Evolutionary conservation across 306 rosid species (phyloP), one percentile per base, ranked within the genome.

Genomic region (Macrotyloma uniflorum): DNA sequence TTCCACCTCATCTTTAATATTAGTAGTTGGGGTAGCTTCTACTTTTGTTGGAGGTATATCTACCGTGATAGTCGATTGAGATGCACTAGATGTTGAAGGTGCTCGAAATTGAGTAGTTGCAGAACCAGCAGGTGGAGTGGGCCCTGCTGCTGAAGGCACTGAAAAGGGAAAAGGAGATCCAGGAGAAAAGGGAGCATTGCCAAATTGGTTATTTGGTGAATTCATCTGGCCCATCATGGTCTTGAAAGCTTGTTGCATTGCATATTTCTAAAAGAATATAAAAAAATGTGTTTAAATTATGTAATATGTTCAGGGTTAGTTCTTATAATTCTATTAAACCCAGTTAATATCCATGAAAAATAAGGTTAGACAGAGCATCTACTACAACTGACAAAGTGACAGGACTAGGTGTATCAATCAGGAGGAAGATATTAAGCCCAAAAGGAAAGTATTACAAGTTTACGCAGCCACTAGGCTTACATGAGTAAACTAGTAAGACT

Each of bases 241-340:
- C 92, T 96, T 91, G 82, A 93, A 87, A 87, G 99, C 98, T 93
- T 93, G 99, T 91, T 93, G 97, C 96, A 93, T 93, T 55, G 98
- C 98, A 96, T 91, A 96, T 57, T 89, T 91, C 99, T 96, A 90
- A 81, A 75, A 83, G 64, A 81, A 23, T 23, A 80, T 75, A 35
- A 62, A 42, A 62, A 75, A 46, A 28, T 8, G 65, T 59, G 67
- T 68, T 19, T 51, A 71, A 77, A 16, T 51, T 51, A 75, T 18
- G 20, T 49, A 73, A 75, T 55, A n/a, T 51, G 8, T 47, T 33
- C 30, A 70, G 53, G 61, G 72, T 70, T 79, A 26, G 59, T 63
- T 61, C 30, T 59, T 43, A 18, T 64, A 67, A 38, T 26, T 68
- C 63, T 45, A 66, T 10, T 71, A 59, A 71, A 58, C 38, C 53